These are phyloP conservation scores for Clathrus columnatus DNA, from an alignment of 768 basidiomycete species.

Conservation along the genomic window DNA sequence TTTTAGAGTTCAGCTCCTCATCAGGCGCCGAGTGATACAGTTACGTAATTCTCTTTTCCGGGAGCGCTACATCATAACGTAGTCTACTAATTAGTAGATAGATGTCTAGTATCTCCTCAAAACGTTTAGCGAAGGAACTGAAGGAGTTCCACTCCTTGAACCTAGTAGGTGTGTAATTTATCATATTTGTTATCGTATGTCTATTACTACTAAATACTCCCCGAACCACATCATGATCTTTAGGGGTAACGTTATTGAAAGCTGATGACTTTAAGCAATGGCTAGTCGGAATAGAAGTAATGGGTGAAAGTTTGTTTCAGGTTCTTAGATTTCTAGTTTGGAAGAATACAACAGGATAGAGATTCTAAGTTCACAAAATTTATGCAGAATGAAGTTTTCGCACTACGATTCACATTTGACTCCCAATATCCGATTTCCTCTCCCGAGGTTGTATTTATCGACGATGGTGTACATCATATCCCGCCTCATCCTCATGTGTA, in stretches of 20 bases:
- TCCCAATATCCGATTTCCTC: constrained; percentile 76
- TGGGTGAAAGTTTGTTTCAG: constrained; percentile 75
- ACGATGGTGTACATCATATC: constrained; percentile 51
- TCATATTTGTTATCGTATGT: background rate
- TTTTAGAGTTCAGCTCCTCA: constrained; percentile 11
- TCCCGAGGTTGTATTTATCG: constrained; percentile 81
- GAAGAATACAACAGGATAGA: background rate
- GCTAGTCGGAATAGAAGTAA: constrained; percentile 71
- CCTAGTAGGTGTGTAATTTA: constrained; percentile 43
- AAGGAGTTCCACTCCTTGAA: constrained; percentile 56
- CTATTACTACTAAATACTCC: background rate
- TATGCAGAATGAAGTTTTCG: constrained; percentile 62
- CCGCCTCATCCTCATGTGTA: constrained; percentile 82
- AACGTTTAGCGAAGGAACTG: constrained; percentile 65
- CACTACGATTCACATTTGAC: constrained; percentile 77
- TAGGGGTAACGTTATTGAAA: constrained; percentile 64
- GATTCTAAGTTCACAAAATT: background rate
- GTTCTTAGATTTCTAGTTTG: constrained; percentile 27
- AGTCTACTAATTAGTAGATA: too few species aligned
- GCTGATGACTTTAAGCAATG: constrained; percentile 76
- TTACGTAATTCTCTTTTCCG: too few species aligned
- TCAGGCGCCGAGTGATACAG: too few species aligned
- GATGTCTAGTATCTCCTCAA: constrained; percentile 58
- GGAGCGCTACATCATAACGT: too few species aligned
- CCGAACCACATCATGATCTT: constrained; percentile 11